These are phyloP conservation scores for Clitoria ternatea DNA, from an alignment of 306 rosid species.

Conservation along the genomic window DNA sequence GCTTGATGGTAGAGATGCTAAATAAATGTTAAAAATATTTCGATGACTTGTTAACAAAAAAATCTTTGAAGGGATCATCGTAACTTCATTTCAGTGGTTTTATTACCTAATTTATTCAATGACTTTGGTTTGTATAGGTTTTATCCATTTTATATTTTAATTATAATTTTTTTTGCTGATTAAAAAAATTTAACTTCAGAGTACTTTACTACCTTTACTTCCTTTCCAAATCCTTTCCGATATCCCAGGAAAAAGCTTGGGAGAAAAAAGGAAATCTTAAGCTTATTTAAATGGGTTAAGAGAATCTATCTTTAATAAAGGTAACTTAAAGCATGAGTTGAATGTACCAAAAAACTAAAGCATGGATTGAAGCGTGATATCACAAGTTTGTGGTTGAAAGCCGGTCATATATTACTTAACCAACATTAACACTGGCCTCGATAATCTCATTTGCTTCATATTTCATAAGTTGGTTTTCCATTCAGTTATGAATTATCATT, in stretches of 20 bases:
- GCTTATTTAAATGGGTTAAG: constrained; percentile 15
- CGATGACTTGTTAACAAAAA: too few relatives aligned
- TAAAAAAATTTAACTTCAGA: not conserved
- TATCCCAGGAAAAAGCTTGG: not conserved
- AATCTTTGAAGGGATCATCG: too few relatives aligned
- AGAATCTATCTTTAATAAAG: constrained; percentile 29
- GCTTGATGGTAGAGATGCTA: too few relatives aligned
- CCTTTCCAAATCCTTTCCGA: not conserved
- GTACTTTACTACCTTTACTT: not conserved
- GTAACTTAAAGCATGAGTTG: constrained; percentile 17
- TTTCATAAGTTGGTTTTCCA: not conserved
- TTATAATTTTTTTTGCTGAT: too few relatives aligned
- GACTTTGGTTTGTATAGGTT: too few relatives aligned
- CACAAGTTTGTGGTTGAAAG: constrained; percentile 15
- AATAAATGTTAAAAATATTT: too few relatives aligned
- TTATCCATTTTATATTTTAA: too few relatives aligned
- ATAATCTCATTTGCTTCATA: not conserved
- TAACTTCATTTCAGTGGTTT: too few relatives aligned
- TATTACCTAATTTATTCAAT: too few relatives aligned
- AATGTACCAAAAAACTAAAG: constrained; percentile 5
- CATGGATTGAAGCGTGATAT: constrained; percentile 1
- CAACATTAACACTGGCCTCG: too few relatives aligned
- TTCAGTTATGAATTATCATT: not conserved
- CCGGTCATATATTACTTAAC: too few relatives aligned
- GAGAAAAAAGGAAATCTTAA: not conserved